Evolutionary conservation across 2,329 filamentous ascomycete genomes (phyloP).

Genomic region (Hymenoscyphus albidus): DNA sequence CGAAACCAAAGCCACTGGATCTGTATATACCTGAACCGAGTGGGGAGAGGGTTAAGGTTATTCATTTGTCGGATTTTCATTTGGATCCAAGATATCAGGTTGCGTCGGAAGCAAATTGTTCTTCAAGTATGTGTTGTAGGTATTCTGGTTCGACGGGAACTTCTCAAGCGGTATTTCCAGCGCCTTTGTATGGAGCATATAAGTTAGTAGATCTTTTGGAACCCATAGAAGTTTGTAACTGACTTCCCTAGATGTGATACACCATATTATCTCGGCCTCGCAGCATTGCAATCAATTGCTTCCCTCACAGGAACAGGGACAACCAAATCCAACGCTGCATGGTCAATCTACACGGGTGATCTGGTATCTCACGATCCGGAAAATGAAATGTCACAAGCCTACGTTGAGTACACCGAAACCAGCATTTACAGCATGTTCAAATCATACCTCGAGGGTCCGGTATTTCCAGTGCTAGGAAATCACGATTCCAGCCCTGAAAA

Average conservation of each 20-base stretch:
- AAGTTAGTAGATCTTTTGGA: slow-evolving; percentile 27
- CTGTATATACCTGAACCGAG: slow-evolving; percentile 43
- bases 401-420: slow-evolving; percentile 50
- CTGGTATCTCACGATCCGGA: slow-evolving; percentile 52
- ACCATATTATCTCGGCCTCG: slow-evolving; percentile 53
- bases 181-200: slow-evolving; percentile 52
- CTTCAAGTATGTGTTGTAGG: slow-evolving; percentile 49
- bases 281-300: slow-evolving; percentile 50
- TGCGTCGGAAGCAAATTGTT: slow-evolving; percentile 51
- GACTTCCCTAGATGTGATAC: slow-evolving; percentile 45
- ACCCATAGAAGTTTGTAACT: not conserved
- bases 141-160: slow-evolving; percentile 37
- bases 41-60: slow-evolving; percentile 51
- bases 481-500: slow-evolving; percentile 53
- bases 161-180: slow-evolving; percentile 41
- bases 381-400: slow-evolving; percentile 47
- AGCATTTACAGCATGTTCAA: slow-evolving; percentile 53
- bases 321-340: slow-evolving; percentile 43
- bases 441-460: slow-evolving; percentile 50
- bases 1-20: slow-evolving; percentile 50
- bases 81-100: slow-evolving; percentile 52
- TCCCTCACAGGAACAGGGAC: slow-evolving; percentile 52
- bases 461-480: slow-evolving; percentile 55
- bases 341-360: slow-evolving; percentile 55
- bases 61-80: slow-evolving; percentile 54